Evolutionary conservation across 176 grass and related monocot genomes (phyloP).

Genomic region (Stipa capillata): DNA sequence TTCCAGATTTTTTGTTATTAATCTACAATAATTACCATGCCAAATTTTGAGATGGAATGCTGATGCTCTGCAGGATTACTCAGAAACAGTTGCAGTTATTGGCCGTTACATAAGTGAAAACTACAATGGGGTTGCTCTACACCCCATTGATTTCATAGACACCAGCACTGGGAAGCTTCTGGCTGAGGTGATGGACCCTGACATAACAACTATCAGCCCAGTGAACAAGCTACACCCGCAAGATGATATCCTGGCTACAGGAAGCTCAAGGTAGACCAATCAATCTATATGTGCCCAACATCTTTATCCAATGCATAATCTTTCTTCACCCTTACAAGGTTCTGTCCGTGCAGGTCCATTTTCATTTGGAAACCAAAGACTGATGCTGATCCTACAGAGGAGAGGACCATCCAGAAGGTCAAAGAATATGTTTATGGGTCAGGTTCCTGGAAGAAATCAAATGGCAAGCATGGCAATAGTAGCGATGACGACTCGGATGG

Average conservation of each 20-base stretch:
- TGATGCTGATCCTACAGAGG: constrained; percentile 15
- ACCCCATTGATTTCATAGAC: constrained; percentile 97
- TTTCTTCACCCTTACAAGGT: background rate
- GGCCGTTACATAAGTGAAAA: constrained; percentile 97
- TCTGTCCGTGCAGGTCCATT: constrained; percentile 48
- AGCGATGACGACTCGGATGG: constrained; percentile 49
- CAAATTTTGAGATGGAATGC: background rate
- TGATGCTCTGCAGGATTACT: constrained; percentile 53
- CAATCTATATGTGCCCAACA: background rate
- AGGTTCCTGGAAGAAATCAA: constrained; percentile 38
- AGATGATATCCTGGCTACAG: constrained; percentile 72
- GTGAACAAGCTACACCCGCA: constrained; percentile 86
- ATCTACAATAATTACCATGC: background rate
- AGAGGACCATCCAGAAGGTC: constrained; percentile 37
- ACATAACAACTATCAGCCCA: constrained; percentile 87
- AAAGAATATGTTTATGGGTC: constrained; percentile 68
- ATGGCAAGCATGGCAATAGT: constrained; percentile 44
- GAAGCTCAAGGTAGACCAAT: constrained; percentile 68
- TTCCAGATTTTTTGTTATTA: background rate
- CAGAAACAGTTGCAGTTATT: constrained; percentile 74
- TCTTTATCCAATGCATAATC: background rate
- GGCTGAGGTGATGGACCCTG: constrained; percentile 76
- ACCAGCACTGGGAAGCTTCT: constrained; percentile 75
- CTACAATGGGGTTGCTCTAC: constrained; percentile 81
- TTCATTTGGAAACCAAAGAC: constrained; percentile 86